Evolutionary conservation across 176 grass and related monocot genomes (phyloP), one percentile per base, ranked within the genome.

Genomic region (Carex scoparia): DNA sequence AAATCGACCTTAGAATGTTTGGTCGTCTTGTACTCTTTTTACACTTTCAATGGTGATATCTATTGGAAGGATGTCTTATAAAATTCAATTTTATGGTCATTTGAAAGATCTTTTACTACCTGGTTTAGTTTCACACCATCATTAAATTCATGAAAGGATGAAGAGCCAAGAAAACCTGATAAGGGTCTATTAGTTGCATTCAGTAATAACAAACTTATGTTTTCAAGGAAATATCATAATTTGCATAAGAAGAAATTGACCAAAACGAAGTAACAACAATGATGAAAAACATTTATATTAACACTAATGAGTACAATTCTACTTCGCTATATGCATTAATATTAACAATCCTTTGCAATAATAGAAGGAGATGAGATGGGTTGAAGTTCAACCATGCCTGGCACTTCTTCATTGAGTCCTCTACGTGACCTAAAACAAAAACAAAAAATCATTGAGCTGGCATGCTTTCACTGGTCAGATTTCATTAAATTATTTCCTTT

Each of bases 351-450:
- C 1, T 51, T 74, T 28, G 19, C 42, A 78, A 15, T 57, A 33
- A 15, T 57, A 33, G 27, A 70, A 44, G 10, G 16, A 14, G 51
- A 46, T 81, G 55, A 27, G n/a, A 64, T 27, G 10, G 79, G 33
- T 81, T 81, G 79, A 63, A 81, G 57, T 64, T 81, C 79, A 60
- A 81, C 79, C 10, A 27, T 64, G 60, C 30, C 33, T 10, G 32
- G 18, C 33, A 12, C 2, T 81, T 81, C 59, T 64, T 81, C 10
- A 64, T 64, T 4, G 58, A 81, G 12, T 46, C 33, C 5, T n/a
- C n/a, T 64, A 6, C 32, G 58, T 44, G 79, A 81, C 79, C 79
- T 81, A 32, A 63, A 44, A 81, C 30, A 64, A 15, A 19, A 60
- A 58, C 12, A 48, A 10, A 49, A 48, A 48, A 27, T 62, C 4